phyloP scores from a whole-genome alignment of 805 yeast species.

The Saccharomyces paradoxus region DNA sequence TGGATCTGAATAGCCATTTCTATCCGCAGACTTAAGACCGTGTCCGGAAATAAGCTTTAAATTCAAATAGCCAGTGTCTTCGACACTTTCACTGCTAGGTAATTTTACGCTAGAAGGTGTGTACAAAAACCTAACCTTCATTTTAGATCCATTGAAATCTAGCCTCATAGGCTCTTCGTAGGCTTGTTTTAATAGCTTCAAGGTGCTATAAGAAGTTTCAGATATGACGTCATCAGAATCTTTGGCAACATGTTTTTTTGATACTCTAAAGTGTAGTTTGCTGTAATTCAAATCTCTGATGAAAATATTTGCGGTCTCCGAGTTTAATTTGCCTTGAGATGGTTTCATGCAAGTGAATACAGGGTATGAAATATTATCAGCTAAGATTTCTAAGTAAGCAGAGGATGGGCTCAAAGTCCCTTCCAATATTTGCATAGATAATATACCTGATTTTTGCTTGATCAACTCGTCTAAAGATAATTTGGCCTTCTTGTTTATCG shows the following conservation, averaged over 20 bases:
- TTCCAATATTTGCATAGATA: slow-evolving; percentile 44
- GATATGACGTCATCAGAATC: slow-evolving; percentile 41
- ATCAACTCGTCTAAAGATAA: slow-evolving; percentile 46
- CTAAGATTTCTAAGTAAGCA: slow-evolving; percentile 46
- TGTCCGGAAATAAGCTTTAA: slow-evolving; percentile 51
- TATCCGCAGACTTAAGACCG: slow-evolving; percentile 50
- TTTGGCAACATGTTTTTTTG: slow-evolving; percentile 43
- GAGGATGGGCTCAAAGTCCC: slow-evolving; percentile 46
- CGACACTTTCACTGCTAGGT: slow-evolving; percentile 51
- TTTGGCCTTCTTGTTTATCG: slow-evolving; percentile 33
- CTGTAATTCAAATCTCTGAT: slow-evolving; percentile 66
- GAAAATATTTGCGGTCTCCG: slow-evolving; percentile 51
- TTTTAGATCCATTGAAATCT: slow-evolving; percentile 34
- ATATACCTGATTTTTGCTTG: slow-evolving; percentile 48
- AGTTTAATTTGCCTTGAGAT: slow-evolving; percentile 37
- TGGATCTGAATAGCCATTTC: slow-evolving; percentile 76
- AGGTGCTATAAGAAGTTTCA: slow-evolving; percentile 43
- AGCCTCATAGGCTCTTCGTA: slow-evolving; percentile 40
- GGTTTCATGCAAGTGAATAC: slow-evolving; percentile 45
- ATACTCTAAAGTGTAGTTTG: slow-evolving; percentile 45
- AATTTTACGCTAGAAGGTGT: slow-evolving; percentile 49
- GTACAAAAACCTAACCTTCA: slow-evolving; percentile 49
- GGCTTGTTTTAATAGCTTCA: slow-evolving; percentile 46
- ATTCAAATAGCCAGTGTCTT: slow-evolving; percentile 58
- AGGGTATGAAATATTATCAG: slow-evolving; percentile 61